phyloP scores from a whole-genome alignment of 495 filamentous ascomycete species.

The Talaromyces liani region DNA sequence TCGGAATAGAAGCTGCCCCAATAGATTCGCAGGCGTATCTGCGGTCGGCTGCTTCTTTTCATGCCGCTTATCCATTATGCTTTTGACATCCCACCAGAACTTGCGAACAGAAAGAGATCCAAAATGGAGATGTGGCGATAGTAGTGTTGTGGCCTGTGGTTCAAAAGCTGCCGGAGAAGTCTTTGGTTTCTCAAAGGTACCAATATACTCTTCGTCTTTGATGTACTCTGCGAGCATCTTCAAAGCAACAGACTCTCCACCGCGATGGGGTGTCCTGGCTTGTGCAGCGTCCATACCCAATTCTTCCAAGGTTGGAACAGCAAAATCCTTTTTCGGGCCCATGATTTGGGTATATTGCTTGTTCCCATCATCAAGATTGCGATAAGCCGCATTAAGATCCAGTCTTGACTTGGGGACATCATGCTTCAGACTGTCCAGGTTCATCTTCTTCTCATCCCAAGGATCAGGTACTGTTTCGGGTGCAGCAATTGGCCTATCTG shows the following conservation, averaged over 20 bases:
- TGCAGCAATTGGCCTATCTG: constrained; percentile 46
- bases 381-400: constrained; percentile 49
- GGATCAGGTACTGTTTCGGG: constrained; percentile 52
- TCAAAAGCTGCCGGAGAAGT: constrained; percentile 62
- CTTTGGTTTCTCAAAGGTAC: constrained; percentile 61
- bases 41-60: constrained; percentile 40
- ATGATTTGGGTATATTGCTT: constrained; percentile 48
- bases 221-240: constrained; percentile 41
- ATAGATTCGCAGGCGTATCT: constrained; percentile 51
- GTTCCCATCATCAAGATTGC: constrained; percentile 28
- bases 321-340: constrained; percentile 55
- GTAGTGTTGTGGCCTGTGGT: constrained; percentile 59
- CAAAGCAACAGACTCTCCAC: constrained; percentile 56
- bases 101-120: constrained; percentile 53
- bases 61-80: constrained; percentile 38
- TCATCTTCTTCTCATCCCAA: constrained; percentile 36
- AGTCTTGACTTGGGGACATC: constrained; percentile 29
- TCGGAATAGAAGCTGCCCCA: constrained; percentile 61
- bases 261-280: constrained; percentile 52
- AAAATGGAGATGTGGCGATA: constrained; percentile 67
- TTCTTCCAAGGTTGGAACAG: constrained; percentile 53
- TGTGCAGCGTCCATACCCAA: constrained; percentile 44
- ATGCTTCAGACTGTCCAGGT: constrained; percentile 43
- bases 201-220: constrained; percentile 52
- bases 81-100: constrained; percentile 61